Base-by-base conservation (phyloP, 2,329 filamentous ascomycete genomes). In the Epichloe aotearoae region DNA sequence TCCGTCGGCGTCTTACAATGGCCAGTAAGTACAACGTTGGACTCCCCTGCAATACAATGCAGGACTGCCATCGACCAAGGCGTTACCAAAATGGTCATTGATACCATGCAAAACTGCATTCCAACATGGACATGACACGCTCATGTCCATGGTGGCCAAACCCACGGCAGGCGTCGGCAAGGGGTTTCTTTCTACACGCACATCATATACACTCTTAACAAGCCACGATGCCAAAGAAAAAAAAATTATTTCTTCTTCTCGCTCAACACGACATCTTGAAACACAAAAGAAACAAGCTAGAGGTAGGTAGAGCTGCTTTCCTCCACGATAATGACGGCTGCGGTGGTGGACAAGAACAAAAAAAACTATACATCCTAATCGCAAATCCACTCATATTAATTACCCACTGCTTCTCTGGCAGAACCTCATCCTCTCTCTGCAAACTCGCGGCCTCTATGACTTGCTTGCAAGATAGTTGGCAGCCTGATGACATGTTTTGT, bases 401-500 rank as follows among this genome's bases (percentile, higher is more conserved):
- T 6, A 17, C 19, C 34, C 40, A 10, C 40, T 44, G 30, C 40
- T 38, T 38, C 47, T 37, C 30, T 17, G 43, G 17, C 23, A 11
- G 17, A 46, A 46, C 15, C 38, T 41, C n/a, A 34, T 12, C 12
- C 37, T 48, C 11, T 41, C 46, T 45, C 12, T 47, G 38, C 37
- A 49, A 38, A n/a, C 23, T 44, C 20, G 47, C 26, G 26, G 17
- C 39, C 33, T 49, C 53, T 62, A 79, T 53, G 75, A 77, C 61
- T 76, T 74, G 63, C 66, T 78, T 42, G 76, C 76, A 54, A 80
- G 68, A 57, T 70, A 70, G 60, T 80, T 78, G 56, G 76, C 76
- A 49, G 76, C 76, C 76, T 69, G 47, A 33, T 15, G 3, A 34
- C 51, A 7, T 30, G 10, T 15, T 11, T 17, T 26, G 46, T 62